Base-by-base conservation (phyloP, 805 yeast genomes). In the Saccharomycopsis babjevae region DNA sequence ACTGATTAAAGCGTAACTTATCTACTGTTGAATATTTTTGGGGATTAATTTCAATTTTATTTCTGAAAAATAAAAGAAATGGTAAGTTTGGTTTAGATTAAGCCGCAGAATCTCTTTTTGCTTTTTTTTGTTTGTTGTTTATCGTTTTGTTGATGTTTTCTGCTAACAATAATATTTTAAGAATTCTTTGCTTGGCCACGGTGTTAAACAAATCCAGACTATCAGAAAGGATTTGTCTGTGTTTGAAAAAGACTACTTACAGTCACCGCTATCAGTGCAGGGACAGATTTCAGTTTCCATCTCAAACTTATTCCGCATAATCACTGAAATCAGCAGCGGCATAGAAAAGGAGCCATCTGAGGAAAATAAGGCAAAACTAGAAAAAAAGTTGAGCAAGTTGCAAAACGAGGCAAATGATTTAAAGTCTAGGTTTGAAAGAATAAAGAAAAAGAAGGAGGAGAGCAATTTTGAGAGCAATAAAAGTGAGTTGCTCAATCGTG, bases 111-210 rank as follows among this genome's bases (percentile, higher is more conserved):
- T 42, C 28, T 5, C 22, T 22, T 46, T 22, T 38, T 38, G 11
- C 5, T 13, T 5, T 46, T 22, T 22, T 22, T 25, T 22, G 16
- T 46, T n/a, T n/a, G n/a, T n/a, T n/a, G n/a, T n/a, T n/a, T 46
- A 10, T 46, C 10, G 5, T 6, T n/a, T 42, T 6, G 1, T 46
- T 25, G 32, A 25, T 22, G 1, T 13, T 25, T 22, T 25, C n/a
- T 46, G 28, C 52, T 46, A 46, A 46, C 32, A 39, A 7, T 55
- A 52, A 3, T 3, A 15, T 38, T 42, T 52, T 43, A 57, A 79
- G 98, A 92, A 91, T 74, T 85, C 96, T 32, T 77, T 92, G 58
- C 90, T 86, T 74, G 93, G 89, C 74, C 96, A 89, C 72, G 97
- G 96, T 8, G 78, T 88, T 59, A 90, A 89, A 72, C 97, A 92